Evolutionary conservation across 306 rosid species (phyloP).

Genomic region (Ochetophila trinervis): DNA sequence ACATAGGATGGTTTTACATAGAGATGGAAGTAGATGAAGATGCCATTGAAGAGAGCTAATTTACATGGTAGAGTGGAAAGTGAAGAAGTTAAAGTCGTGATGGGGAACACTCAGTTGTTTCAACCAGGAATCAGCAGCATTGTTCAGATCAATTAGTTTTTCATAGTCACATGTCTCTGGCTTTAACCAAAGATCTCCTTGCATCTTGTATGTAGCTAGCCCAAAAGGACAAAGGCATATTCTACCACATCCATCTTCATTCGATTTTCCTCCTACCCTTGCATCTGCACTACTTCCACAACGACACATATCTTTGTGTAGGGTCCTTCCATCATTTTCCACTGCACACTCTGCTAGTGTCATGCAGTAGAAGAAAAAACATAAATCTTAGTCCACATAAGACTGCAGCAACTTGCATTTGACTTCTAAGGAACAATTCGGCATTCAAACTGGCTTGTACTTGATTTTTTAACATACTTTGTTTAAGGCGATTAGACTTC

Average conservation of each 20-base stretch:
- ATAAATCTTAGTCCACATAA: not conserved
- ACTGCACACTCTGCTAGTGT: conserved; percentile 25
- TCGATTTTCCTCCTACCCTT: conserved; percentile 8
- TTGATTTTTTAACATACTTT: no score
- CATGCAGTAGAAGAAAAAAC: not conserved
- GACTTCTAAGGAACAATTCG: no score
- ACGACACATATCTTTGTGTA: conserved; percentile 15
- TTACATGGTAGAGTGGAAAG: conserved; percentile 36
- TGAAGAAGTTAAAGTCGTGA: conserved; percentile 79
- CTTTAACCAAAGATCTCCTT: conserved; percentile 57
- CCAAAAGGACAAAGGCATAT: conserved; percentile 60
- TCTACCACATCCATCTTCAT: conserved; percentile 6
- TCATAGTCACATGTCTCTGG: conserved; percentile 45
- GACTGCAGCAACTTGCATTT: no score
- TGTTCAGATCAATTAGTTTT: conserved; percentile 35
- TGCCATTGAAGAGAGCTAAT: not conserved
- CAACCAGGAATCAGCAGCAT: conserved; percentile 80
- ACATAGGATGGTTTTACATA: not conserved
- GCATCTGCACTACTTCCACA: conserved; percentile 5
- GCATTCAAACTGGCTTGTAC: no score
- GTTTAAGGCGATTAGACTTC: no score
- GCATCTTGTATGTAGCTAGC: conserved; percentile 62
- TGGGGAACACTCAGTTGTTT: conserved; percentile 64
- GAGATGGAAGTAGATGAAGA: not conserved
- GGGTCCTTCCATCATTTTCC: conserved; percentile 25